Percentiles rank a stretch among this genome's conserved stretches.
phyloP scores from a whole-genome alignment of 345 rosid genomes.

The Diplotaxis tenuifolia region DNA sequence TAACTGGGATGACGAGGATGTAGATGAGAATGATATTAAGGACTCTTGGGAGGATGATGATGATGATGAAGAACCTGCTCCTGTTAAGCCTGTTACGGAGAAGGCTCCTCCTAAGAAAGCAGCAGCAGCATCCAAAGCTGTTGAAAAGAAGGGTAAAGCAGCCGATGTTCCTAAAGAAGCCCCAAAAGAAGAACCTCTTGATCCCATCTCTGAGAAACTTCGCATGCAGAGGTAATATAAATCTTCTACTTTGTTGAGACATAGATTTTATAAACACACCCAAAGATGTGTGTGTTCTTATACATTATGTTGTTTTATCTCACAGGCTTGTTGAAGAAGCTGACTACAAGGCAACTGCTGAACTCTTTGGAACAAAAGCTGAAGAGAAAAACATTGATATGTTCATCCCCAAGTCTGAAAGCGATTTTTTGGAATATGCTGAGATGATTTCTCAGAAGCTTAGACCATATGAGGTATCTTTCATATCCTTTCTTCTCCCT shows the following conservation, averaged over 20 bases:
- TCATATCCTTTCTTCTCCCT: background rate
- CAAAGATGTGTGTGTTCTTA: conserved; percentile 8
- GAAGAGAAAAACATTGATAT: conserved; percentile 60
- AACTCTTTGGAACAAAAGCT: conserved; percentile 59
- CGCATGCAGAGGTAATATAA: conserved; percentile 65
- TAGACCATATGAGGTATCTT: conserved; percentile 63
- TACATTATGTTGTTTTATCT: conserved; percentile 1
- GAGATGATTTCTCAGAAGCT: conserved; percentile 78
- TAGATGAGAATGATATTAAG: too few species aligned
- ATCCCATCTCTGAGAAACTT: conserved; percentile 74
- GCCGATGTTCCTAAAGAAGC: conserved; percentile 25
- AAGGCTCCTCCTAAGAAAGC: conserved; percentile 48
- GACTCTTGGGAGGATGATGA: conserved; percentile 97
- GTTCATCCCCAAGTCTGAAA: conserved; percentile 93
- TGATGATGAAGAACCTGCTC: conserved; percentile 84
- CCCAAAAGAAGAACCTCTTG: conserved; percentile 47
- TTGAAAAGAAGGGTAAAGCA: conserved; percentile 57
- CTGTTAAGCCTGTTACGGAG: conserved; percentile 42
- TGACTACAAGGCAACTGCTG: conserved; percentile 68
- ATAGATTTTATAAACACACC: background rate
- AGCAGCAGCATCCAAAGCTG: conserved; percentile 43
- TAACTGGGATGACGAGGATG: conserved; percentile 94
- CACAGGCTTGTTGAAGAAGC: conserved; percentile 93
- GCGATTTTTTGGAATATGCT: conserved; percentile 87
- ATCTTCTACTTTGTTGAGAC: background rate